phyloP scores from a whole-genome alignment of 1,139 yeast genomes.

The Sugiyamaella paludigena region DNA sequence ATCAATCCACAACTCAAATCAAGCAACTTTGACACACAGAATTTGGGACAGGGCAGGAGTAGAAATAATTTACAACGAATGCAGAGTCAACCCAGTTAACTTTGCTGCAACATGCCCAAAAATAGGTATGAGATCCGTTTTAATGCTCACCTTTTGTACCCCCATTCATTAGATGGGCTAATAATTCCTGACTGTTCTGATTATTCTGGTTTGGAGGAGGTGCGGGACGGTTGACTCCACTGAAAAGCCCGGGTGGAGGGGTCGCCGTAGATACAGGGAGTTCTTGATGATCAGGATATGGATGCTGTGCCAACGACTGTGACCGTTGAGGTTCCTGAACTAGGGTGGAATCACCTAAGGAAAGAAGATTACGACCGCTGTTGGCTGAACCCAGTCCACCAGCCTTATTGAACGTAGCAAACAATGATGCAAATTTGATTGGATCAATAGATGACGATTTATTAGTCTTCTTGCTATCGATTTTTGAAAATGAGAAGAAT shows the following conservation, averaged over 20 bases:
- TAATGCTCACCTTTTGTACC: slow-evolving; percentile 28
- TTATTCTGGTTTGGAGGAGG: slow-evolving; percentile 22
- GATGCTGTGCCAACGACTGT: slow-evolving; percentile 7
- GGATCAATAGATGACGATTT: not conserved
- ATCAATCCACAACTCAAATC: too few relatives aligned
- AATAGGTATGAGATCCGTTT: not conserved
- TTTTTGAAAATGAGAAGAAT: slow-evolving; percentile 43
- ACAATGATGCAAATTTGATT: slow-evolving; percentile 15
- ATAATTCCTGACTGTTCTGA: slow-evolving; percentile 38
- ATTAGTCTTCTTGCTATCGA: slow-evolving; percentile 30
- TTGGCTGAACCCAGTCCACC: slow-evolving; percentile 15
- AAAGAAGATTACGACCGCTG: slow-evolving; percentile 6
- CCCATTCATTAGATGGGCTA: slow-evolving; percentile 41
- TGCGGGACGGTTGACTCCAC: slow-evolving; percentile 17
- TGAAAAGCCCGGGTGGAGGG: slow-evolving; percentile 35
- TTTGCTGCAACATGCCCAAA: too few relatives aligned
- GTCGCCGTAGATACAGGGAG: slow-evolving; percentile 19
- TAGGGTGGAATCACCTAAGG: slow-evolving; percentile 4
- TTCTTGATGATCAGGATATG: slow-evolving; percentile 3
- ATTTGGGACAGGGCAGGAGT: too few relatives aligned
- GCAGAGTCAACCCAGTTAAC: too few relatives aligned
- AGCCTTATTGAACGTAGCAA: slow-evolving; percentile 16
- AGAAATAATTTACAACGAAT: too few relatives aligned
- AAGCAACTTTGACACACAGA: too few relatives aligned
- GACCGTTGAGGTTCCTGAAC: slow-evolving; percentile 5